Percentiles rank a stretch among this genome's conserved stretches.
Evolutionary conservation across 2,329 filamentous ascomycete genomes (phyloP).

Genomic region (Hysterium pulicare): DNA sequence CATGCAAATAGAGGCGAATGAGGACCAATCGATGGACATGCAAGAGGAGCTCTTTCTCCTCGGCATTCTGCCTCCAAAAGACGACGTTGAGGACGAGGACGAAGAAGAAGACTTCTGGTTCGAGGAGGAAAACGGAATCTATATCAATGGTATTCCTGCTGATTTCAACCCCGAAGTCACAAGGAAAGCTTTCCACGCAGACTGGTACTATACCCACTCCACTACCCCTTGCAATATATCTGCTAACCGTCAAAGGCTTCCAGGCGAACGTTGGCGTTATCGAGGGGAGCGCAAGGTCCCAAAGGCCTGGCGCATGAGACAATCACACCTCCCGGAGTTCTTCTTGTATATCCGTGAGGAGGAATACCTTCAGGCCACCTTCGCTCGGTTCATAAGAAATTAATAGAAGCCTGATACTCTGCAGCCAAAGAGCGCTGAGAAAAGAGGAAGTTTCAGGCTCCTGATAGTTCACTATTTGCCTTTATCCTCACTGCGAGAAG

Average conservation of each 20-base stretch:
- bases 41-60: slow-evolving; percentile 10
- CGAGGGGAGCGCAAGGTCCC: not conserved
- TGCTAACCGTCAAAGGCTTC: not conserved
- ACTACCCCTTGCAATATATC: not conserved
- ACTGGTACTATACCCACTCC: not conserved
- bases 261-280: not conserved
- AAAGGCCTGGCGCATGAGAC: slow-evolving; percentile 1
- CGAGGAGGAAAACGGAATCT: not conserved
- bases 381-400: no score
- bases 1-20: slow-evolving; percentile 6
- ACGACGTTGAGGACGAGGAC: slow-evolving; percentile 7
- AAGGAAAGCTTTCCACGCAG: not conserved
- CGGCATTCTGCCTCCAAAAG: slow-evolving; percentile 7
- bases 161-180: slow-evolving; percentile 2
- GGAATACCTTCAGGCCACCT: no score
- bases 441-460: no score
- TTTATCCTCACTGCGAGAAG: no score
- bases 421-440: no score
- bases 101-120: slow-evolving; percentile 2
- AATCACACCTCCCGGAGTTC: slow-evolving; percentile 7
- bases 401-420: no score
- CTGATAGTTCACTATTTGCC: no score
- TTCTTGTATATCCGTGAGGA: slow-evolving; percentile 7
- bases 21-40: slow-evolving; percentile 10
- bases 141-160: not conserved